Percentiles rank a stretch among this genome's conserved stretches.
Conservation (phyloP, 2,329 filamentous ascomycete genomes). For the Paecilomyces fulvus region DNA sequence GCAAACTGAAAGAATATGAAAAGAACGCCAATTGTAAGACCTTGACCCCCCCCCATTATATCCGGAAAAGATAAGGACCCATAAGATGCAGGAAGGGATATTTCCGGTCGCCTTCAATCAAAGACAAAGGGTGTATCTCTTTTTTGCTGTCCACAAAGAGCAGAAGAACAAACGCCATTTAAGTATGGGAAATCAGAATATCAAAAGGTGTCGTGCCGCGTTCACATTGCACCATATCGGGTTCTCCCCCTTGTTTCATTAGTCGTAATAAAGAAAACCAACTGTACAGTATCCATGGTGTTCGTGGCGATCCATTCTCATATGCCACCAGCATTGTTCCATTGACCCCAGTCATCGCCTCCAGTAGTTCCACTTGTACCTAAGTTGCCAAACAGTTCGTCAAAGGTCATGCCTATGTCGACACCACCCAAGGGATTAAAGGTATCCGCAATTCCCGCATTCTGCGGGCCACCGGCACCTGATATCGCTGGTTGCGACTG, state of each 20-base stretch:
- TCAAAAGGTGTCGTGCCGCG: not conserved
- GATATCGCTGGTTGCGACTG: conserved; percentile 15
- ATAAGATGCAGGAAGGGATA: not conserved
- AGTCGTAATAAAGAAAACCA: not conserved
- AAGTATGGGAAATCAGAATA: not conserved
- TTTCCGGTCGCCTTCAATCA: not conserved
- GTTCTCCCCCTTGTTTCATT: not conserved
- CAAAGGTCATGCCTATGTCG: conserved; percentile 27
- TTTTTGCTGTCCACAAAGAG: not conserved
- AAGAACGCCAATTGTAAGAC: not conserved
- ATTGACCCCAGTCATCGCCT: conserved; percentile 32
- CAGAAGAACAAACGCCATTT: not conserved
- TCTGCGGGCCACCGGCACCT: conserved; percentile 11
- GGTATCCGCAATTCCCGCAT: conserved; percentile 20
- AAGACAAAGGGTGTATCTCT: not conserved
- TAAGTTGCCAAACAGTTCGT: conserved; percentile 34
- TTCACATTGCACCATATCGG: not conserved
- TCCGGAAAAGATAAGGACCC: not conserved
- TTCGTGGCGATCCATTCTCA: conserved; percentile 5
- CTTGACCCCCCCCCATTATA: not conserved
- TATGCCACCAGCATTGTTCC: conserved; percentile 24
- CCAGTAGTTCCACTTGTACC: conserved; percentile 15
- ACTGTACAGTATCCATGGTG: not conserved
- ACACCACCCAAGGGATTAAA: conserved; percentile 13
- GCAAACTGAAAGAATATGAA: not conserved